These are phyloP conservation scores for Penicillium argentinense DNA, from an alignment of 495 filamentous ascomycete genomes.

Conservation along the genomic window DNA sequence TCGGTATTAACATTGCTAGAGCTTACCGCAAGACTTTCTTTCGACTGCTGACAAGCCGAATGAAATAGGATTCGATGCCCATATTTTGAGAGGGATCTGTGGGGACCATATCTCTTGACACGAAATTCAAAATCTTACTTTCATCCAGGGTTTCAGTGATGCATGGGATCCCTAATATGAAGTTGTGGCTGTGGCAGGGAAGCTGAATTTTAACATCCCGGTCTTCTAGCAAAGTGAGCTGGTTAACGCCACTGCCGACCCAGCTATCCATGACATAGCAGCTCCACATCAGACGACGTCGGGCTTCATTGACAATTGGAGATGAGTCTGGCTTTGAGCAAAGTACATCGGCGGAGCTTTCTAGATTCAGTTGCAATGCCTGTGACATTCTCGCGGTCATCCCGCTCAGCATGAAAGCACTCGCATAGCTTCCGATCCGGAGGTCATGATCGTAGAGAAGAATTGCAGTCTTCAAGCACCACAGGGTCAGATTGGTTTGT, in stretches of 20 bases:
- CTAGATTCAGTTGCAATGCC: conserved; percentile 26
- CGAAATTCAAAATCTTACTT: conserved; percentile 7
- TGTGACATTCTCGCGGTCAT: conserved; percentile 26
- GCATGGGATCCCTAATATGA: conserved; percentile 12
- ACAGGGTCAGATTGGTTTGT: too few species aligned
- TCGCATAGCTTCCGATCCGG: conserved; percentile 24
- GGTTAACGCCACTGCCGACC: conserved; percentile 23
- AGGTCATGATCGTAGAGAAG: conserved; percentile 26
- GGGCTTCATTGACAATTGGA: conserved; percentile 13
- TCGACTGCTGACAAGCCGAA: conserved; percentile 18
- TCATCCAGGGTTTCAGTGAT: conserved; percentile 16
- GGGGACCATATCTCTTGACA: conserved; percentile 4
- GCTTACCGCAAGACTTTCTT: conserved; percentile 18
- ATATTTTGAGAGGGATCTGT: conserved; percentile 14
- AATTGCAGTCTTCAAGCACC: conserved; percentile 20
- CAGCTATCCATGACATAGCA: conserved; percentile 32
- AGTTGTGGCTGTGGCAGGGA: conserved; percentile 21
- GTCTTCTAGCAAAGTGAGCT: conserved; percentile 23
- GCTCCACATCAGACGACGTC: conserved; percentile 27
- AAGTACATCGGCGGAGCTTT: conserved; percentile 24
- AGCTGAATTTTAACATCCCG: conserved; percentile 27
- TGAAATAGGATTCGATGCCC: conserved; percentile 20
- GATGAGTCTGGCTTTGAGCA: conserved; percentile 11
- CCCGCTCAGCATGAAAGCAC: conserved; percentile 24
- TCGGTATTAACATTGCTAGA: too few species aligned